A percentile compares a stretch with the other conserved stretches of the same genome.
Conservation (phyloP, 2,329 filamentous ascomycete genomes). For the Stagonosporopsis vannaccii region DNA sequence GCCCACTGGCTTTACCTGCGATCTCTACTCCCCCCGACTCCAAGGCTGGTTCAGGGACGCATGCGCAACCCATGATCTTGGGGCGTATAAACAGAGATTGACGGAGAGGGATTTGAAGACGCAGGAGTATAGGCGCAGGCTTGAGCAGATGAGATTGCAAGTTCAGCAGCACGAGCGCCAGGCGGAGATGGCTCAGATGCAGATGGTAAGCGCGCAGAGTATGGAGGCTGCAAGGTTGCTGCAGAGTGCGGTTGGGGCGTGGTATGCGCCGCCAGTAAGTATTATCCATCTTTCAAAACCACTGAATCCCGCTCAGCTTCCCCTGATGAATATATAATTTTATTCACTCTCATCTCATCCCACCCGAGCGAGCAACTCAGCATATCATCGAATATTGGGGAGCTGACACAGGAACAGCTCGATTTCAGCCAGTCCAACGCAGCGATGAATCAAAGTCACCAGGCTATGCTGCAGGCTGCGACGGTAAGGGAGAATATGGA, state of each 20-base stretch:
- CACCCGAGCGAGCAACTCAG: not conserved
- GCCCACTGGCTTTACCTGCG: constrained; percentile 20
- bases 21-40: constrained; percentile 25
- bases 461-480: constrained; percentile 24
- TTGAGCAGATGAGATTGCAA: not conserved
- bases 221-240: not conserved
- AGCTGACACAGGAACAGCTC: constrained; percentile 1
- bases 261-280: not conserved
- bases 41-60: constrained; percentile 24
- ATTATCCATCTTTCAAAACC: not conserved
- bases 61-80: constrained; percentile 11
- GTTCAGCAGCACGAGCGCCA: not conserved
- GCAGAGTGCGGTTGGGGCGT: not conserved
- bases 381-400: not conserved
- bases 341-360: no score
- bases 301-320: no score
- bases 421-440: constrained; percentile 21
- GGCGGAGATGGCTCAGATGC: not conserved
- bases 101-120: not conserved
- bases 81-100: constrained; percentile 2
- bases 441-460: constrained; percentile 19
- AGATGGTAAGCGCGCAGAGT: not conserved
- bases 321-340: no score
- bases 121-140: not conserved
- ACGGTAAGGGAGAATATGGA: constrained; percentile 21